A percentile compares a stretch with the other conserved stretches of the same genome.
phyloP scores from a whole-genome alignment of 352 stramenopile species.

The Phytopythium kandeliae region DNA sequence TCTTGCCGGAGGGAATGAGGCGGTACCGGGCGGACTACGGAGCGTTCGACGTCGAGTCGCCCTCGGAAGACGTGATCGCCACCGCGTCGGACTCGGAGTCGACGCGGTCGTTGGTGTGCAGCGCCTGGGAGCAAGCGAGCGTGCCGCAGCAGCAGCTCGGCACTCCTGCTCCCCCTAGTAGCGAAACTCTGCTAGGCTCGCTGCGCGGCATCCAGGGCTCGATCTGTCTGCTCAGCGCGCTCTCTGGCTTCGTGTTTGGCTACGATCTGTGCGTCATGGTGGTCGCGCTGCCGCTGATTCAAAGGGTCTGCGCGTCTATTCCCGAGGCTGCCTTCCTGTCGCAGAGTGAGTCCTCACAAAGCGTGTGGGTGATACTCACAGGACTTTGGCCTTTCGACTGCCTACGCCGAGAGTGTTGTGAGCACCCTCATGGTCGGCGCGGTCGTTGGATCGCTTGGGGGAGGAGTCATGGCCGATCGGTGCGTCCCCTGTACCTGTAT shows the following conservation, averaged over 20 bases:
- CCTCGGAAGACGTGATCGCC: too few relatives aligned
- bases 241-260: constrained; percentile 70
- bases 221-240: constrained; percentile 53
- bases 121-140: too few relatives aligned
- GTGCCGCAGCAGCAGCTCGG: too few relatives aligned
- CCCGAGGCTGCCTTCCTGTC: neutral
- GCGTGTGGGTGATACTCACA: constrained; percentile 7
- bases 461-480: constrained; percentile 51
- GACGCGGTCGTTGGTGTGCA: too few relatives aligned
- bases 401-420: constrained; percentile 44
- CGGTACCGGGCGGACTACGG: too few relatives aligned
- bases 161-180: too few relatives aligned
- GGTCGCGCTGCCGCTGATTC: constrained; percentile 57
- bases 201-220: constrained; percentile 27
- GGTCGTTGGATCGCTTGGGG: constrained; percentile 51
- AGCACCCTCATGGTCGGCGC: constrained; percentile 67
- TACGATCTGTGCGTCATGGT: constrained; percentile 81
- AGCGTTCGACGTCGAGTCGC: too few relatives aligned
- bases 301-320: constrained; percentile 18
- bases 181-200: neutral
- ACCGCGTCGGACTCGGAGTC: too few relatives aligned
- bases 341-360: neutral
- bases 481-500: constrained; percentile 7
- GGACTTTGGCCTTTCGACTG: constrained; percentile 49
- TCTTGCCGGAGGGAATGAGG: too few relatives aligned